Evolutionary conservation across 495 filamentous ascomycete genomes (phyloP), one percentile per base, ranked within the genome.

Genomic region (Astrothelium macrocarpum): DNA sequence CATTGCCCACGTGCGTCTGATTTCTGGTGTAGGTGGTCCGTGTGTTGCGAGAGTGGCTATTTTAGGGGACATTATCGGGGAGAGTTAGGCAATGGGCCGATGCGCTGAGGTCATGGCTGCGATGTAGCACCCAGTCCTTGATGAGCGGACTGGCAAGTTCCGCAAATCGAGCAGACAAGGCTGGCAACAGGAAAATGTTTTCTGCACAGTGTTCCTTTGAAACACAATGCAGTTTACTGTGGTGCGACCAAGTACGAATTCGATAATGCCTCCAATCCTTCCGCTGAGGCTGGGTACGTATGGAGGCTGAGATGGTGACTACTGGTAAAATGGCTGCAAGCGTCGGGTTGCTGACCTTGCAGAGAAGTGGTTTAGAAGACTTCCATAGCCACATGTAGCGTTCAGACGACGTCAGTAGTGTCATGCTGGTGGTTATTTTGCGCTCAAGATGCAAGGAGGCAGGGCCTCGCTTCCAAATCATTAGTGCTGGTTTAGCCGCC

Each of bases 201-300:
- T 5, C 20, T 56, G 49, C 49, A 56, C 49, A 29, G 11, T 56
- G 4, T 56, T 29, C 49, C 25, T 28, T 56, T 56, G 23, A 56
- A 26, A 29, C 2, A 29, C n/a, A 49, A 16, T 16, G 45, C 1
- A 12, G 45, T 16, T 20, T 56, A 9, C 49, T 56, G 49, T 56
- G 23, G 25, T 29, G 49, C 49, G 26, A 29, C 49, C 3, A 9
- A 20, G 5, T 56, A 29, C 49, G 20, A 20, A 29, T 28, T 29
- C 49, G 25, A 56, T 56, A 56, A 56, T 56, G 49, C 49, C 49
- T 25, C 25, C 26, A 56, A 56, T 56, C 49, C 49, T 56, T 56
- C 25, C 49, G 16, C 16, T 29, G 49, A 56, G 49, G 49, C 49
- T 56, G 49, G 49, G 49, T 39, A 39, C 34, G 5, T 56, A 56